phyloP scores from a whole-genome alignment of 495 filamentous ascomycete genomes.

The Cercophora sp. region DNA sequence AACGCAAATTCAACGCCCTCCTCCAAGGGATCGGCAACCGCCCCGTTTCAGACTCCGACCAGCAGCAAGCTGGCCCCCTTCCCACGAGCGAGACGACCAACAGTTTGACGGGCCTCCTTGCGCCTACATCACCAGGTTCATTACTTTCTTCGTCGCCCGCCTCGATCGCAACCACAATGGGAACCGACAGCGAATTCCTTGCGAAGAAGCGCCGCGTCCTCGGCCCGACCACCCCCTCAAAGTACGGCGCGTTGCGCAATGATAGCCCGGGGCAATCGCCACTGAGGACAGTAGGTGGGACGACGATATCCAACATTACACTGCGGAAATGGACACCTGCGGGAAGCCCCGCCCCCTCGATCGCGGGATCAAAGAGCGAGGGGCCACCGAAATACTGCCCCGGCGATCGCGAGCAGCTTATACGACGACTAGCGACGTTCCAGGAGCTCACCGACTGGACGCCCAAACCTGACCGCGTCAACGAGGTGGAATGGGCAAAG shows the following conservation, averaged over 20 bases:
- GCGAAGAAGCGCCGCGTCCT: conserved; percentile 46
- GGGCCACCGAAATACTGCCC: conserved; percentile 58
- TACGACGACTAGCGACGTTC: conserved; percentile 79
- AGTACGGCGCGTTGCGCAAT: conserved; percentile 12
- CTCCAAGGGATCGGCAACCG: conserved; percentile 48
- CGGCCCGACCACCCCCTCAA: conserved; percentile 22
- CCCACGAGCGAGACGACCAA: too few species aligned
- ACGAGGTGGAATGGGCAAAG: conserved; percentile 94
- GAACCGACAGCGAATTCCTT: conserved; percentile 30
- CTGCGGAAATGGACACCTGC: conserved; percentile 39
- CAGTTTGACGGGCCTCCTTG: too few species aligned
- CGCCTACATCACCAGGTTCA: too few species aligned
- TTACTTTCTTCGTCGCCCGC: conserved; percentile 17
- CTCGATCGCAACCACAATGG: conserved; percentile 23
- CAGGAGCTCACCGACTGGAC: conserved; percentile 86
- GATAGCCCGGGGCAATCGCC: not conserved
- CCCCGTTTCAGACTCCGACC: conserved; percentile 14
- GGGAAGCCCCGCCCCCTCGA: conserved; percentile 2
- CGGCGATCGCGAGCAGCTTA: conserved; percentile 77
- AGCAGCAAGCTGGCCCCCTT: too few species aligned
- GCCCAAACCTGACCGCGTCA: conserved; percentile 73
- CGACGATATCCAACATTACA: conserved; percentile 38
- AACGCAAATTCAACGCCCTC: conserved; percentile 56
- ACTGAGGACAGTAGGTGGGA: conserved; percentile 10
- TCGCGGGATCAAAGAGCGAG: not conserved